Base-by-base conservation (phyloP, 345 rosid genomes). In the Hibiscus trionum region DNA sequence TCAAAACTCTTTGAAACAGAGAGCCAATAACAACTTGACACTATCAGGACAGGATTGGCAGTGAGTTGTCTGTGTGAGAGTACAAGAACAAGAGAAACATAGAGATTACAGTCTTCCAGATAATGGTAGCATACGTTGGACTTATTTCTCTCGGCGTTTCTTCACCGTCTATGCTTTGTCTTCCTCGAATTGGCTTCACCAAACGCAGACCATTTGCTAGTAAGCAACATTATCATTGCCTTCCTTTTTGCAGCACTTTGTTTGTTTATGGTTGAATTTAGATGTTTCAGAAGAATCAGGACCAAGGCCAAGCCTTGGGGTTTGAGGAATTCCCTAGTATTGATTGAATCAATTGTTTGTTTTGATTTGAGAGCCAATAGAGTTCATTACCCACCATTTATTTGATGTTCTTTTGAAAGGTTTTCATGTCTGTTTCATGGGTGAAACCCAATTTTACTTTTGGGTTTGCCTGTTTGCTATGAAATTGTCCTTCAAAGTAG, bases 141-240 rank as follows among this genome's bases (percentile, higher is more conserved):
- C 37, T 78, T 44, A 29, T 80, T 26, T 76, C 91, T 73, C 81
- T 78, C 58, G 29, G 78, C 73, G 61, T 74, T 49, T 72, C 82
- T 81, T 76, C 74, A 79, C 79, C 78, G 76, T 65, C 80, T 66
- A 72, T 75, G 57, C 77, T 80, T 63, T 76, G 72, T 71, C 76
- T 74, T 72, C 90, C 82, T 57, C 82, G 72, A 26, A 35, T 65
- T 73, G 67, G 79, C 67, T 79, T 60, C 83, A 17, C 80, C 33
- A 82, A 77, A 70, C 84, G 82, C 76, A 82, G 82, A 75, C 46
- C 52, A 35, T 61, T 79, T 66, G 26, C 88, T 35, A 77, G 98
- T 93, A 84, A 87, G 86, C 73, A 24, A 24, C 62, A 70, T 31
- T 5, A 55, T 31, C 24, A 52, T 16, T 9, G 15, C n/a, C 11